Evolutionary conservation across 768 basidiomycete species (phyloP), one percentile per base, ranked within the genome.

Genomic region (Chlorophyllum brunneum): DNA sequence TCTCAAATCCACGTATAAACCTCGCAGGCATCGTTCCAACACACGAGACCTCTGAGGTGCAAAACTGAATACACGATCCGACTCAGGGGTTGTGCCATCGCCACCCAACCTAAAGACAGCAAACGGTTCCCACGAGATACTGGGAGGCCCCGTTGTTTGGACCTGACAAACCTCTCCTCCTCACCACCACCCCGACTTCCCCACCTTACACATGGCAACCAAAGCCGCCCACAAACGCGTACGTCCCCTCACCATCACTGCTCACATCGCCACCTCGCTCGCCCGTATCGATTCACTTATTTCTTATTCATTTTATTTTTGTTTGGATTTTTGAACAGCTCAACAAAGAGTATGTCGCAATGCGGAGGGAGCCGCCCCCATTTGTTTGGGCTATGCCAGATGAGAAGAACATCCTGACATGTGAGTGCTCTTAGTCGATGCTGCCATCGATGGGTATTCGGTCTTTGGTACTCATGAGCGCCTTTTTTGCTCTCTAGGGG

Each of bases 331-430:
- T 26, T 23, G 29, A 34, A 48, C 65, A 91, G 88, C 81, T 92
- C 56, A 73, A 77, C 30, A 93, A 95, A 70, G 95, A 98, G 75
- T 94, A 87, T 70, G 81, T 89, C 61, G 74, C 80, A 43, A 95
- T 98, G 90, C 92, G 95, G 71, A 87, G 73, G 63, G 86, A 89
- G 55, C 92, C 95, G 11, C 95, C 95, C 1, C 95, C 95, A 55
- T 98, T 94, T 68, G 86, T 98, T 18, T 95, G 90, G 87, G 95
- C 95, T 33, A 80, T 79, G 26, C 95, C 95, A 11, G 94, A 97
- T 62, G 95, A 98, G 80, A 94, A 94, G 84, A 95, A 98, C 68
- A 95, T 98, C 61, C 68, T 98, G 45, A 93, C 82, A 50, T 98
- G 94, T 97, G 66, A 70, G n/a, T n/a, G n/a, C n/a, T n/a, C n/a